These are phyloP conservation scores for Suillus cothurnatus DNA, from an alignment of 768 basidiomycete genomes.

Conservation along the genomic window DNA sequence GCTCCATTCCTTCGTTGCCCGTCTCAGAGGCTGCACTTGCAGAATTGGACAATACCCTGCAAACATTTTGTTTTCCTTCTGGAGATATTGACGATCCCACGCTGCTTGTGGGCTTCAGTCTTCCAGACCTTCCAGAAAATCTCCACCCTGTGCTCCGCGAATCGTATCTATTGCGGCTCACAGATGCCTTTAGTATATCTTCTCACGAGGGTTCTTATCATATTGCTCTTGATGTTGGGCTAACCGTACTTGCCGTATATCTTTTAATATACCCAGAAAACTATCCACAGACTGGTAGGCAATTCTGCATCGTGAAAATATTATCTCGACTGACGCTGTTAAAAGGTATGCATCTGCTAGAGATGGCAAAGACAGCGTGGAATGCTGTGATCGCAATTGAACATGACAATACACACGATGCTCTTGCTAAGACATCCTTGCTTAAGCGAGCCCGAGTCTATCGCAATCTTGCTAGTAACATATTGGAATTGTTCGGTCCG, in stretches of 20 bases:
- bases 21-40: slow-evolving; percentile 18
- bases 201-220: slow-evolving; percentile 67
- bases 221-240: slow-evolving; percentile 54
- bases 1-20: slow-evolving; percentile 41
- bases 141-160: slow-evolving; percentile 49
- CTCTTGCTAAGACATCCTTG: slow-evolving; percentile 19
- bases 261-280: slow-evolving; percentile 69
- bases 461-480: slow-evolving; percentile 41
- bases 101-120: slow-evolving; percentile 13
- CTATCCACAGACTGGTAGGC: slow-evolving; percentile 81
- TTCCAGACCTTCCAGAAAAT: slow-evolving; percentile 30
- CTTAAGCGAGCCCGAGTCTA: slow-evolving; percentile 37
- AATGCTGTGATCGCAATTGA: slow-evolving; percentile 52
- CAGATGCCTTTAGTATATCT: slow-evolving; percentile 65
- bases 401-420: slow-evolving; percentile 9
- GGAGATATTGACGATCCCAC: slow-evolving; percentile 19
- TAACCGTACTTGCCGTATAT: slow-evolving; percentile 66
- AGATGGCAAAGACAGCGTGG: slow-evolving; percentile 79
- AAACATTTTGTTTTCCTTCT: slow-evolving; percentile 41
- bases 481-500: slow-evolving; percentile 51
- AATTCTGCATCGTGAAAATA: not conserved
- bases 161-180: slow-evolving; percentile 55
- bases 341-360: slow-evolving; percentile 73
- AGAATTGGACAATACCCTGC: slow-evolving; percentile 35
- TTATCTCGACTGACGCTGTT: not conserved